Conservation (phyloP, 495 filamentous ascomycete genomes). For the Penicillium maclennaniae region DNA sequence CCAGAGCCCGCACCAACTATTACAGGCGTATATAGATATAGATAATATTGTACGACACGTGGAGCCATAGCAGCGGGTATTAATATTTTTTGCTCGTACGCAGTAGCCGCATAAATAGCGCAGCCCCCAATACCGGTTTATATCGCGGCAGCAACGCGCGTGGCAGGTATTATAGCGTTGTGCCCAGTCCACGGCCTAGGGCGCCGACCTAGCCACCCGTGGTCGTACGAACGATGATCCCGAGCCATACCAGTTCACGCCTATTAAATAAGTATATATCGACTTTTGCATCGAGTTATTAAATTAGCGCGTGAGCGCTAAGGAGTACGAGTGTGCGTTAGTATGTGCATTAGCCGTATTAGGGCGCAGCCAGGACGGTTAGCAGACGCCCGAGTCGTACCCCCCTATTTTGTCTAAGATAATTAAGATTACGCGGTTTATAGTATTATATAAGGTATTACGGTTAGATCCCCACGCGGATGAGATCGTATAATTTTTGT, state of each 20-base stretch:
- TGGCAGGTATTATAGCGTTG: not conserved
- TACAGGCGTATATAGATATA: conserved; percentile 10
- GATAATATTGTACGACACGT: conserved; percentile 6
- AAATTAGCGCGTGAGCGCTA: not conserved
- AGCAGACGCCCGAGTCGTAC: conserved; percentile 1
- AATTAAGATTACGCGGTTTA: conserved; percentile 10
- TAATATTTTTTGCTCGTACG: conserved; percentile 14
- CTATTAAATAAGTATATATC: not conserved
- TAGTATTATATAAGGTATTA: conserved; percentile 7
- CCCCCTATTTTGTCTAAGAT: not conserved
- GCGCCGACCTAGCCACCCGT: not conserved
- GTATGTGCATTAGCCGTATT: conserved; percentile 8
- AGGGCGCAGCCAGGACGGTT: not conserved
- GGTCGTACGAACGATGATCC: not conserved
- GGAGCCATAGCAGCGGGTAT: conserved; percentile 13
- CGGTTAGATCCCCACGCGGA: conserved; percentile 1
- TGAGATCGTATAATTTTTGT: not conserved
- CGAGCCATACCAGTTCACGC: not conserved
- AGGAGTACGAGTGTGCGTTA: conserved; percentile 12
- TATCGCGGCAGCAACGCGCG: not conserved
- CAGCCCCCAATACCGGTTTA: conserved; percentile 2
- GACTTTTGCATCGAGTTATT: conserved; percentile 18
- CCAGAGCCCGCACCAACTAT: conserved; percentile 1
- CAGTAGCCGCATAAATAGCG: conserved; percentile 2
- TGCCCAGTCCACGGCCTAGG: not conserved